Conservation (phyloP, 1,284 basidiomycete species). For the Trichosporon faecale region DNA sequence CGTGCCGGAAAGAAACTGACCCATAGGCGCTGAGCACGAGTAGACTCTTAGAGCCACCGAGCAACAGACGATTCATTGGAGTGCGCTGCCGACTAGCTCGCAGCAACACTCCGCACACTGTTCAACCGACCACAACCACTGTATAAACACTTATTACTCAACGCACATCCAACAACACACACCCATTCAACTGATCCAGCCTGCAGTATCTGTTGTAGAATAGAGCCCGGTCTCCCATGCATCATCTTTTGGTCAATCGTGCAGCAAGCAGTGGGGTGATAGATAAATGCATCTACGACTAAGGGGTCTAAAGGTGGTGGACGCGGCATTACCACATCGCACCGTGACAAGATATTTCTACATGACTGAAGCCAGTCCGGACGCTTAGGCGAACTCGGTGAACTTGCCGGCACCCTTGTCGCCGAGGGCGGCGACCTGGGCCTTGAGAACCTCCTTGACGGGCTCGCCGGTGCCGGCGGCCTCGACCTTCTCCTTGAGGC, state of each 20-base stretch:
- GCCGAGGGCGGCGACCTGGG: constrained; percentile 38
- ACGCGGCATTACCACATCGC: neutral
- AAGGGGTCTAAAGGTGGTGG: neutral
- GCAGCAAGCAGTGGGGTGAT: neutral
- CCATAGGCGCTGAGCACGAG: neutral
- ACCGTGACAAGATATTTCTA: neutral
- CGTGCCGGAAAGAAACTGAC: neutral
- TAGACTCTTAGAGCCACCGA: constrained; percentile 3
- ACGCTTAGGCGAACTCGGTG: constrained; percentile 53
- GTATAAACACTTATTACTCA: neutral
- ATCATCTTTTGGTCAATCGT: neutral
- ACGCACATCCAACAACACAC: neutral
- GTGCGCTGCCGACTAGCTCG: neutral
- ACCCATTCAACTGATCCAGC: neutral
- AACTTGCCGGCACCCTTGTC: constrained; percentile 54
- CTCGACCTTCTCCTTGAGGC: constrained; percentile 57
- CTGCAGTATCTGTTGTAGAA: neutral
- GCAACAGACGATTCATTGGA: neutral
- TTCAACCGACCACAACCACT: neutral
- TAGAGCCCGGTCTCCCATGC: neutral
- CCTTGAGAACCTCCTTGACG: constrained; percentile 48
- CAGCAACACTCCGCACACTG: neutral
- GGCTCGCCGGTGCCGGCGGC: constrained; percentile 53
- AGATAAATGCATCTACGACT: neutral
- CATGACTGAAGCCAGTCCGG: neutral